A percentile compares a stretch with the other conserved stretches of the same genome.
These are phyloP conservation scores for Boletus coccyginus DNA, from an alignment of 768 basidiomycete genomes.

Conservation along the genomic window DNA sequence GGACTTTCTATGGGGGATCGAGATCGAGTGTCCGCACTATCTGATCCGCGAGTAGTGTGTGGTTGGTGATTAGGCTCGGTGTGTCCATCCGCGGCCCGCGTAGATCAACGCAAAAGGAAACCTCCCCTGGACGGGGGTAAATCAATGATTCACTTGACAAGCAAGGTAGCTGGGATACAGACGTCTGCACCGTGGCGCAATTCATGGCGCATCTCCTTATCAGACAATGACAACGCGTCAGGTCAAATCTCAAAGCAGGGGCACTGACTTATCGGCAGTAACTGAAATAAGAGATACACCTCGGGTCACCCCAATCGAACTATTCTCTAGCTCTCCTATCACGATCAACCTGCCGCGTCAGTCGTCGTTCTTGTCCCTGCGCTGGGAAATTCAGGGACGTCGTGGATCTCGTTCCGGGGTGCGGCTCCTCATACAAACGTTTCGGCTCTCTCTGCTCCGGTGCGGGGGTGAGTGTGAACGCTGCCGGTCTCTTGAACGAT, in stretches of 20 bases:
- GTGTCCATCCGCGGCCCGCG: not conserved
- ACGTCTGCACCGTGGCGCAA: not conserved
- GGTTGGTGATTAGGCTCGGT: not conserved
- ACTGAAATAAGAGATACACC: conserved; percentile 3
- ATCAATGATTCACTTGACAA: not conserved
- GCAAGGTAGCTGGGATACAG: not conserved
- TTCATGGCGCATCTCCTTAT: not conserved
- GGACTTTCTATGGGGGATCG: not conserved
- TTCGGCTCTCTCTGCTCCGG: conserved; percentile 6
- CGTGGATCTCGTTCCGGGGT: conserved; percentile 19
- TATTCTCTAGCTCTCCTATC: conserved; percentile 1
- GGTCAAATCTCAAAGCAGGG: not conserved
- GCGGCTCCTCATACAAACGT: conserved; percentile 12
- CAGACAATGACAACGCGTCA: not conserved
- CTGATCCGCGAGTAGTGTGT: too few species aligned
- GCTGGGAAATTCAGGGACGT: not conserved
- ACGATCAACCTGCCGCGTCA: not conserved
- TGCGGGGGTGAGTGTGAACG: conserved; percentile 17
- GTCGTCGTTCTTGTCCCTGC: conserved; percentile 4
- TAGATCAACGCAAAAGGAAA: too few species aligned
- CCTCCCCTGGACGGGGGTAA: not conserved
- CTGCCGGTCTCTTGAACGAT: conserved; percentile 4
- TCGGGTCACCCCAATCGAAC: not conserved
- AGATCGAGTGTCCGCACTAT: not conserved
- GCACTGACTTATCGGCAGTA: not conserved